Evolutionary conservation across 192 early-diverging fungal genomes (phyloP).

Genomic region (Gryganskiella cystojenkinii): DNA sequence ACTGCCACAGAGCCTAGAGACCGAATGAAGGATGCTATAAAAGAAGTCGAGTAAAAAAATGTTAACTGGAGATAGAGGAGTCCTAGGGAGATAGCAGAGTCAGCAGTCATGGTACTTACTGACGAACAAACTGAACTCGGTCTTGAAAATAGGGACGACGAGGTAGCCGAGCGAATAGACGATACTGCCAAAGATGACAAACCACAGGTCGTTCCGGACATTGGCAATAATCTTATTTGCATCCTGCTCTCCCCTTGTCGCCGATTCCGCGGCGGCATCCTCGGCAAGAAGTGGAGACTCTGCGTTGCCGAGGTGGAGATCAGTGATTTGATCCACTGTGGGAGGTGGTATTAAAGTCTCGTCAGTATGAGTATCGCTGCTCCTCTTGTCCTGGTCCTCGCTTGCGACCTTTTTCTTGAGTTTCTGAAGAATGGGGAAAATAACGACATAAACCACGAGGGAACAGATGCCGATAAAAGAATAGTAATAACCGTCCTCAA

Average conservation of each 20-base stretch:
- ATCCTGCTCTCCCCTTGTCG: not conserved
- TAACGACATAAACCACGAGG: slow-evolving; percentile 26
- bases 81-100: too few relatives aligned
- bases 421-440: slow-evolving; percentile 31
- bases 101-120: slow-evolving; percentile 26
- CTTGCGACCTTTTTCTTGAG: slow-evolving; percentile 9
- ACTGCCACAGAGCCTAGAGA: slow-evolving; percentile 18
- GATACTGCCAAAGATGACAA: slow-evolving; percentile 34
- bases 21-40: slow-evolving; percentile 16
- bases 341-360: too few relatives aligned
- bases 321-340: not conserved
- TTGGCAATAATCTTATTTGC: not conserved
- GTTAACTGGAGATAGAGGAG: too few relatives aligned
- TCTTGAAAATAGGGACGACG: slow-evolving; percentile 9
- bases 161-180: slow-evolving; percentile 11
- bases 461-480: slow-evolving; percentile 6
- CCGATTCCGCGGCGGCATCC: not conserved
- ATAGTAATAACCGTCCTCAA: slow-evolving; percentile 8
- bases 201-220: slow-evolving; percentile 16
- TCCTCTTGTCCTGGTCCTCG: not conserved
- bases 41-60: too few relatives aligned
- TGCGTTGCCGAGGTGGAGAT: not conserved
- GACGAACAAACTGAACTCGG: slow-evolving; percentile 1
- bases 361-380: not conserved
- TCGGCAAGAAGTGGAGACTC: not conserved